Percentiles rank a stretch among this genome's conserved stretches.
Conservation (phyloP, 1,284 basidiomycete species). For the Mycosarcoma mackinlayi region DNA sequence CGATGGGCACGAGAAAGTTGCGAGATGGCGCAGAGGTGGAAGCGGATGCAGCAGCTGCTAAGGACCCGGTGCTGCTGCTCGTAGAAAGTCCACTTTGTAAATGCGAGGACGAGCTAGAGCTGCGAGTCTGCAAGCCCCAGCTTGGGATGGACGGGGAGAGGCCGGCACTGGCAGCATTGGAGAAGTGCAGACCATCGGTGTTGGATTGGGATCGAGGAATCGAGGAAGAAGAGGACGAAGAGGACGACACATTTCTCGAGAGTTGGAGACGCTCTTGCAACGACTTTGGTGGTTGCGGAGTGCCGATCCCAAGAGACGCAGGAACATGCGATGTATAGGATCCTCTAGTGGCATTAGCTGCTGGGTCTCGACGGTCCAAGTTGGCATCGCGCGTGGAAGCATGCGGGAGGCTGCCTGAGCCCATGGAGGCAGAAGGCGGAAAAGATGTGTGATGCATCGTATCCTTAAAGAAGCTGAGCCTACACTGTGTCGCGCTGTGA, state of each 20-base stretch:
- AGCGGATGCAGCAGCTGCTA: conserved; percentile 15
- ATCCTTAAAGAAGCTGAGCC: no score
- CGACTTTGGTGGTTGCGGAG: conserved; percentile 8
- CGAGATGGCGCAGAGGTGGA: conserved; percentile 37
- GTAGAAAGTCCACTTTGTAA: conserved; percentile 11
- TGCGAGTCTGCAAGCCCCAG: conserved; percentile 12
- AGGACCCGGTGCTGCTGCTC: conserved; percentile 19
- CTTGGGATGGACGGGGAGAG: conserved; percentile 20
- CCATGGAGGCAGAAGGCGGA: conserved; percentile 2
- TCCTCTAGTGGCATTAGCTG: neutral
- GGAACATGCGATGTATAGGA: conserved; percentile 24
- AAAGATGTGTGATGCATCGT: conserved; percentile 17
- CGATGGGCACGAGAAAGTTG: conserved; percentile 62
- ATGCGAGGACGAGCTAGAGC: neutral
- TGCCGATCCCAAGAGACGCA: conserved; percentile 37
- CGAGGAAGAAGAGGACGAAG: conserved; percentile 11
- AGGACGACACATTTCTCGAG: conserved; percentile 10
- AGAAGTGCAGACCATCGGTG: conserved; percentile 24
- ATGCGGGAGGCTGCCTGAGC: conserved; percentile 5
- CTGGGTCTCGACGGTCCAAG: neutral
- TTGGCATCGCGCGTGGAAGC: conserved; percentile 3
- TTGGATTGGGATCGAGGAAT: conserved; percentile 7
- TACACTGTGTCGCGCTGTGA: no score
- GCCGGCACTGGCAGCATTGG: conserved; percentile 8
- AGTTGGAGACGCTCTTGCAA: conserved; percentile 30